Evolutionary conservation across 495 filamentous ascomycete species (phyloP).

Genomic region (Aspergillus egyptiacus): DNA sequence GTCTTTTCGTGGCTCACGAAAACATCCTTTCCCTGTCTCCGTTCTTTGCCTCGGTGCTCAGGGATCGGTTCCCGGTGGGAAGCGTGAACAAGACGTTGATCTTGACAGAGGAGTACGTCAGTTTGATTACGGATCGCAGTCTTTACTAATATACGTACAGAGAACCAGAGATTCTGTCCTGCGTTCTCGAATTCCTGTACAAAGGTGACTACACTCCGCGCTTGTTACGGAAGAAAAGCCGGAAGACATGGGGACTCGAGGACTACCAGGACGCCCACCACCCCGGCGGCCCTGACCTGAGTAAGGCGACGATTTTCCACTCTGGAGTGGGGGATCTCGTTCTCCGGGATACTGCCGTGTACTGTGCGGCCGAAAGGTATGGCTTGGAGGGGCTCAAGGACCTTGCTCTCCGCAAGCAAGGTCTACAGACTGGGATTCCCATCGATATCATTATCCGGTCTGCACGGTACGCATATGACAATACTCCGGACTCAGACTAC

Average conservation of each 20-base stretch:
- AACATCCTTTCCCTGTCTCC: slow-evolving; percentile 57
- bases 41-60: slow-evolving; percentile 50
- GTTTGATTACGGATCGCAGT: background rate
- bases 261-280: slow-evolving; percentile 40
- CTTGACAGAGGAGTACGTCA: slow-evolving; percentile 53
- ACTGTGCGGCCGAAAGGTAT: slow-evolving; percentile 84
- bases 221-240: slow-evolving; percentile 43
- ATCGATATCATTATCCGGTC: slow-evolving; percentile 82
- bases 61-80: slow-evolving; percentile 53
- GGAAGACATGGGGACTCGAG: slow-evolving; percentile 64
- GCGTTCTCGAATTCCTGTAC: slow-evolving; percentile 64
- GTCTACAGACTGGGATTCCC: slow-evolving; percentile 77
- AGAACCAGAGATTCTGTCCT: slow-evolving; percentile 61
- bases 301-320: slow-evolving; percentile 70
- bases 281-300: slow-evolving; percentile 53
- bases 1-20: slow-evolving; percentile 70
- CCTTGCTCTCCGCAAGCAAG: slow-evolving; percentile 86
- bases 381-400: slow-evolving; percentile 80
- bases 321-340: slow-evolving; percentile 61
- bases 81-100: slow-evolving; percentile 50
- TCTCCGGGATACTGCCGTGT: slow-evolving; percentile 84
- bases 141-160: slow-evolving; percentile 18
- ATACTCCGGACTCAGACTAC: slow-evolving; percentile 86
- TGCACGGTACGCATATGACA: slow-evolving; percentile 87
- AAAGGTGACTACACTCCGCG: slow-evolving; percentile 65